Evolutionary conservation across 83 land plant genomes (phyloP), one percentile per base, ranked within the genome.

Genomic region (Thuja plicata): DNA sequence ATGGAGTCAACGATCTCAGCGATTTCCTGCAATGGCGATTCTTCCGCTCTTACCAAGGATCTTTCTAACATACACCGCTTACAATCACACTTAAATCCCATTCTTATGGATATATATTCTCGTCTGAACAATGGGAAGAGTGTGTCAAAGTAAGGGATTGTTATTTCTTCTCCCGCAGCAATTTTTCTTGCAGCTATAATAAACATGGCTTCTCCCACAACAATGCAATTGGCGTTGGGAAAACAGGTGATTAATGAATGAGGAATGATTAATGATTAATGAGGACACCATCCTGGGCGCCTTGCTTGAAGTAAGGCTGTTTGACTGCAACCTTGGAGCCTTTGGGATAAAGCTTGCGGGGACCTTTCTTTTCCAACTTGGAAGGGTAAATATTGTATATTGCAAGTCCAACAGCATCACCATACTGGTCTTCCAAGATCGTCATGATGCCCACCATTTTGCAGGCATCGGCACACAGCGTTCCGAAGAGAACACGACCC

Each of bases 81-180:
- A 43, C 85, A 88, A 4, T 77, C 48, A 52, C 89, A 88, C 21
- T 43, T 40, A 34, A 88, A 88, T 3, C 89, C 84, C 78, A 30
- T 8, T 37, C 37, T 8, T 32, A 0, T n/a, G 17, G 43, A 50
- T 10, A 19, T 13, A 5, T 0, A 43, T 21, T 88, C 84, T 16
- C 88, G 66, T n/a, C 41, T 50, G 24, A 45, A 5, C 52, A 89
- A 84, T 0, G 90, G 90, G 1, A 41, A n/a, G 62, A 91, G 78
- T 7, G 43, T 52, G 73, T 89, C 87, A 87, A 86, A 88, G 88
- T 91, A 91, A 1, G 90, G 27, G 8, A 91, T 70, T 21, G 86
- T 91, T 0, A 89, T 82, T 35, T 91, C 90, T 11, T 91, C 88
- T 11, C 73, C 74, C 3, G 45, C 48, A 0, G 24, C 46, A 9